phyloP scores from a whole-genome alignment of 1,139 yeast genomes.

The Kluyveromyces marxianus region DNA sequence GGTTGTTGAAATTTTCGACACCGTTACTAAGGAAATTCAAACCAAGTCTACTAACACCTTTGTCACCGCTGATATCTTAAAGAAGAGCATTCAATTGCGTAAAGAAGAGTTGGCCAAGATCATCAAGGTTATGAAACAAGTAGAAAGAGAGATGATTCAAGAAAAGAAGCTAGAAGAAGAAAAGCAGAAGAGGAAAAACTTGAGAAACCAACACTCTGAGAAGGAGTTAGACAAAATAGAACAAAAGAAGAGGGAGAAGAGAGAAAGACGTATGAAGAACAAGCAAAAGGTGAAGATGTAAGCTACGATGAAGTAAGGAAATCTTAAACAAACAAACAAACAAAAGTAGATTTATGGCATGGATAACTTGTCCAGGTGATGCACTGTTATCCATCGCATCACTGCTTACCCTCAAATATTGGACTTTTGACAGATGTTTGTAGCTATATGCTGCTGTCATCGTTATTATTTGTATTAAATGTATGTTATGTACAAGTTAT shows the following conservation, averaged over 20 bases:
- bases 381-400: neutral
- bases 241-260: slow-evolving; percentile 58
- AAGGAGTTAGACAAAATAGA: slow-evolving; percentile 72
- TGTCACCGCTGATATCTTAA: slow-evolving; percentile 51
- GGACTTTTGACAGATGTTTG: neutral
- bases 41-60: slow-evolving; percentile 24
- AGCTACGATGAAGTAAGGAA: neutral
- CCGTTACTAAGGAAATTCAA: slow-evolving; percentile 35
- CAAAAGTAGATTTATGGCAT: neutral
- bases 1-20: slow-evolving; percentile 33
- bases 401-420: neutral
- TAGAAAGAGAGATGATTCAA: slow-evolving; percentile 60
- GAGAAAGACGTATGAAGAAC: slow-evolving; percentile 42
- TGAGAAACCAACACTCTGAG: slow-evolving; percentile 42
- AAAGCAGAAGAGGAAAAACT: slow-evolving; percentile 41
- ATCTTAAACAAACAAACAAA: neutral
- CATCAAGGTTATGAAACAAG: slow-evolving; percentile 51
- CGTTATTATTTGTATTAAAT: neutral
- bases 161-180: slow-evolving; percentile 63
- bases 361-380: slow-evolving; percentile 1
- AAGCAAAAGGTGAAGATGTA: slow-evolving; percentile 37
- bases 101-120: slow-evolving; percentile 33
- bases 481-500: slow-evolving; percentile 1
- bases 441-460: neutral
- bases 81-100: slow-evolving; percentile 60